Evolutionary conservation across 228 moss, liverwort and hornwort species (phyloP), one percentile per base, ranked within the genome.

Genomic region (Sphagnum magellanicum): DNA sequence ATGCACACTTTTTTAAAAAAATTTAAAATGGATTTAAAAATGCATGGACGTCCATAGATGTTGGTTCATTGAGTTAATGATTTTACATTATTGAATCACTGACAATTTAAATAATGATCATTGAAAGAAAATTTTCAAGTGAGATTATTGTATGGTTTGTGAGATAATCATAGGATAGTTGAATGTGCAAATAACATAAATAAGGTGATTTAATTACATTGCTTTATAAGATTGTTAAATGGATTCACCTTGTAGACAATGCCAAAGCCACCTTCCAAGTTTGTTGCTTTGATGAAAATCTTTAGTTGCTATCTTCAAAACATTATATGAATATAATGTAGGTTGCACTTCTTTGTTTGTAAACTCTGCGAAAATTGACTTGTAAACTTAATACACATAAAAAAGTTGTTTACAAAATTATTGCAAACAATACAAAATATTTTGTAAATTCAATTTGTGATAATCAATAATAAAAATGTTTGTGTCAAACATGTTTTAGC

Each of bases 201-300:
- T 5, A 5, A 5, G 14, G 51, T 32, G 32, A 32, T 32, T 32
- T 32, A 32, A 32, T 32, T 32, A 32, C 32, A 32, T 32, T 32
- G 32, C 32, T 32, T 0, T 0, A 32, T 32, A 32, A 32, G 32
- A 32, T 32, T 32, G 32, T 32, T 32, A 32, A 32, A 32, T 32
- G 32, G 32, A 32, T 32, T 32, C 32, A 78, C 78, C 74, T 78
- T 78, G 53, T 69, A 78, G 13, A 78, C 74, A 47, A 69, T 70
- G 13, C 78, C 78, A 51, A 78, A 78, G 8, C 70, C 78, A 66
- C 78, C 78, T 78, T 11, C 78, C 78, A 5, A 79, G 68, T 50
- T 79, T 79, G 13, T 75, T 79, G 6, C 72, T 72, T 1, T 15
- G 10, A 49, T 79, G 72, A 53, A 79, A 79, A 47, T 79, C 75